Evolutionary conservation across 345 rosid genomes (phyloP), one percentile per base, ranked within the genome.

Genomic region (Citrus reticulata): DNA sequence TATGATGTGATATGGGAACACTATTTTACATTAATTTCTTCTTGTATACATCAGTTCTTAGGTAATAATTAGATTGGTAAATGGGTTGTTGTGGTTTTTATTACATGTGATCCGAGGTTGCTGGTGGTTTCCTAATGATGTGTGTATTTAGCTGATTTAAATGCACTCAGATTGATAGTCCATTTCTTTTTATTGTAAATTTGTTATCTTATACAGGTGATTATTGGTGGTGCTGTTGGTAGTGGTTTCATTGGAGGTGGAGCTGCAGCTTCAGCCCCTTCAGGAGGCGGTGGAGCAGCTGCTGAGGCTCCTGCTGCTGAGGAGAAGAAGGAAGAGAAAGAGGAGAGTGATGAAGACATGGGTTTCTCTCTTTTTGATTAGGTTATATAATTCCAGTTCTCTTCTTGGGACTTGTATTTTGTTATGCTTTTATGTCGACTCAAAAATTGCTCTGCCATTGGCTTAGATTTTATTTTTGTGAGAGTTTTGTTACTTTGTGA

Each of bases 331-430:
- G 89, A 91, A 84, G 90, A 87, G 76, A 87, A 83, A 16, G 91
- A 87, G 57, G 95, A 92, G 71, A 88, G 88, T 60, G 92, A 86
- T 9, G 92, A 92, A 6, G 95, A 92, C 74, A 89, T 90, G 86
- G 93, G 95, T 73, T 90, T 92, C 86, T 86, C 89, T 24, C 87
- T 92, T 74, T 92, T 92, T 34, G 93, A 90, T 82, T 92, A 88
- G 79, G 24, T 37, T 22, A 11, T 42, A 7, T 5, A 3, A 57
- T 70, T 70, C 29, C 49, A 37, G 22, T 64, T 64, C 17, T 63
- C 35, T 29, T 34, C 17, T 0, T 5, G 25, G 22, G 55, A 4
- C 19, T 51, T 54, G 74, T 70, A 16, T 49, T 70, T 27, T 49
- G 60, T 49, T 49, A 9, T 8, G 24, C 60, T 3, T n/a, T 39